Base-by-base conservation (phyloP, 768 basidiomycete genomes). In the Calocybe indica region DNA sequence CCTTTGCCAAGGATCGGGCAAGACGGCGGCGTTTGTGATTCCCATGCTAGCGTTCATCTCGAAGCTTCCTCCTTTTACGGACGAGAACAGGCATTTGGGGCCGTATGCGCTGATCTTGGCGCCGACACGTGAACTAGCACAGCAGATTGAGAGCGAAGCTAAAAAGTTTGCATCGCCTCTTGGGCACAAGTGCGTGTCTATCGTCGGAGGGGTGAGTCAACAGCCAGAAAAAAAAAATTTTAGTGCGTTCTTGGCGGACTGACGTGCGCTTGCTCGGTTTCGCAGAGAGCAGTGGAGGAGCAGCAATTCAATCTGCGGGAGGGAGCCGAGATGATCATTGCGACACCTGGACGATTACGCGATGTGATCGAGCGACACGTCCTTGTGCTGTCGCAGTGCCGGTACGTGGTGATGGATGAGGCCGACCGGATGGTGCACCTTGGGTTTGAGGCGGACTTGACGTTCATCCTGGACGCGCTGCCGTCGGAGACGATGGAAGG, bases 361-460 rank as follows among this genome's bases (percentile, higher is more conserved):
- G 96, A 98, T 62, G 92, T 97, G 47, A 85, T 99, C 51, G 95
- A 99, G 68, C 83, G 93, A 14, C 90, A 88, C 63, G 92, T 98
- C 40, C 76, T 99, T 37, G 96, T 99, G 13, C 78, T 99, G 38
- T 88, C 89, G 6, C 96, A 99, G 65, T 98, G 96, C 65, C 91
- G 92, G 2, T 98, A 99, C 61, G 85, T 99, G 50, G 95, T 99
- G 55, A 96, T 99, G 96, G 96, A 99, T 64, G 96, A 99, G 74
- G 96, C 96, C 11, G 96, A 99, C 65, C 82, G 96, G 44, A 98
- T 99, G 96, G 94, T 99, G 52, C 85, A 94, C 60, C 82, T 98
- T 30, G 96, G 96, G 11, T 99, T 99, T 62, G 96, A 99, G 65
- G 80, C 78, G 11, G 94, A 96, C 62, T 69, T 99, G 40, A 92